Evolutionary conservation across 2,329 filamentous ascomycete genomes (phyloP), one percentile per base, ranked within the genome.

Genomic region (Rhinocladiella similis): DNA sequence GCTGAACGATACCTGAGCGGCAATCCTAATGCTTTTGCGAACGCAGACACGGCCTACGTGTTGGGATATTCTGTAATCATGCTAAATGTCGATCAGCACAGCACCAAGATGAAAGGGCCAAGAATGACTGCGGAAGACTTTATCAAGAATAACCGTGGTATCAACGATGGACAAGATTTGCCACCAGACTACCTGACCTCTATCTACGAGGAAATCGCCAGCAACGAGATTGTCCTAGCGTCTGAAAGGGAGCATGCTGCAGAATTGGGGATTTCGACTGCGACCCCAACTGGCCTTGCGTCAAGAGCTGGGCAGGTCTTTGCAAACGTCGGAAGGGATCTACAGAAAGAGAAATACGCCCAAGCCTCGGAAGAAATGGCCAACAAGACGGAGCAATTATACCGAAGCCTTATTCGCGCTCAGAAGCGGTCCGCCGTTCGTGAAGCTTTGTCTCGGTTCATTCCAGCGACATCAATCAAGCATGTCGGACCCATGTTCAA

Each of bases 401-500:
- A 97, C 79, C 95, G 96, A 71, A 93, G 90, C 56, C 79, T 99
- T 35, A 90, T 97, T 70, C 88, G 91, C 66, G 92, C 90, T 49
- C 94, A 99, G 72, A 86, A 90, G 48, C 87, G 86, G 67, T 94
- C 90, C 57, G 85, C 90, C 1, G 77, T 88, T 41, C 88, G 88
- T 70, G 82, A 70, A 75, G 85, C 77, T n/a, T 74, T 72, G 66
- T 87, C 80, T 74, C 86, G 78, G 55, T 99, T 94, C 72, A 95
- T 99, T 53, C 89, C 91, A 1, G 94, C 94, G 3, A 94, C 91
- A 1, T 97, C 92, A 0, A 92, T 91, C 70, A 93, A 91, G 66
- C 94, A 99, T 71, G 89, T 97, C 48, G 94, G 94, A 0, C 91
- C 94, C 0, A 99, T 99, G 94, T 97, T 99, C 69, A 92, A 96